These are phyloP conservation scores for Thamnidium elegans DNA, from an alignment of 192 early-diverging fungal genomes.

Conservation along the genomic window DNA sequence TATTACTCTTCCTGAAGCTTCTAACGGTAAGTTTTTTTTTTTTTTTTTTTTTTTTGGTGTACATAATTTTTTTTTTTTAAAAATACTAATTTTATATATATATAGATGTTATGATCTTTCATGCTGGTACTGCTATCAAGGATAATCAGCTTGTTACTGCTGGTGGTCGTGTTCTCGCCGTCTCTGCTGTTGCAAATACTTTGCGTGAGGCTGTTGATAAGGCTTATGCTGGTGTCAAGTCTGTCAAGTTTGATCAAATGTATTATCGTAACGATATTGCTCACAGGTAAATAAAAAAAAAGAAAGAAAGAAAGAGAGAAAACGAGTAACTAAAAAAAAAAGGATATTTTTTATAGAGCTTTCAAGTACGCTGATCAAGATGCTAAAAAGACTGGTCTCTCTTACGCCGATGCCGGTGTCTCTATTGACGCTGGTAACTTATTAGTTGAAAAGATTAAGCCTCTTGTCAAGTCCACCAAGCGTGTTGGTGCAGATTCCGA, in stretches of 20 bases:
- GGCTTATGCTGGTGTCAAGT: slow-evolving; percentile 67
- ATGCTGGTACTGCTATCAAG: slow-evolving; percentile 79
- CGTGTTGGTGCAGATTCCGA: slow-evolving; percentile 94
- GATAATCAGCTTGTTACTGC: slow-evolving; percentile 70
- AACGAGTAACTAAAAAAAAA: no score
- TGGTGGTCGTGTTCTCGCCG: slow-evolving; percentile 94
- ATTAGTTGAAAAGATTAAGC: slow-evolving; percentile 94
- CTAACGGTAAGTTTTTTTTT: slow-evolving; percentile 30
- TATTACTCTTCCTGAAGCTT: slow-evolving; percentile 59
- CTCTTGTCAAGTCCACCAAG: slow-evolving; percentile 88
- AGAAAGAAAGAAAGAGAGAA: no score
- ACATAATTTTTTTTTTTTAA: not conserved
- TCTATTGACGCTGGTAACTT: slow-evolving; percentile 94
- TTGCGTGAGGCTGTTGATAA: slow-evolving; percentile 75
- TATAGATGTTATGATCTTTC: slow-evolving; percentile 72
- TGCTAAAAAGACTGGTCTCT: slow-evolving; percentile 56
- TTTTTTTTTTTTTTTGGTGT: not conserved
- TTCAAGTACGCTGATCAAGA: slow-evolving; percentile 41
- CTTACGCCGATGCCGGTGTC: slow-evolving; percentile 96
- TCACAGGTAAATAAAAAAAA: slow-evolving; percentile 1
- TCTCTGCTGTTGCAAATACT: slow-evolving; percentile 76
- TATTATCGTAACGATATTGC: slow-evolving; percentile 95
- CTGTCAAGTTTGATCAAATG: slow-evolving; percentile 82
- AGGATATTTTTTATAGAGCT: slow-evolving; percentile 24
- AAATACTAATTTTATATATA: not conserved